Evolutionary conservation across 192 early-diverging fungal species (phyloP).

Genomic region (Coemansia sp.): DNA sequence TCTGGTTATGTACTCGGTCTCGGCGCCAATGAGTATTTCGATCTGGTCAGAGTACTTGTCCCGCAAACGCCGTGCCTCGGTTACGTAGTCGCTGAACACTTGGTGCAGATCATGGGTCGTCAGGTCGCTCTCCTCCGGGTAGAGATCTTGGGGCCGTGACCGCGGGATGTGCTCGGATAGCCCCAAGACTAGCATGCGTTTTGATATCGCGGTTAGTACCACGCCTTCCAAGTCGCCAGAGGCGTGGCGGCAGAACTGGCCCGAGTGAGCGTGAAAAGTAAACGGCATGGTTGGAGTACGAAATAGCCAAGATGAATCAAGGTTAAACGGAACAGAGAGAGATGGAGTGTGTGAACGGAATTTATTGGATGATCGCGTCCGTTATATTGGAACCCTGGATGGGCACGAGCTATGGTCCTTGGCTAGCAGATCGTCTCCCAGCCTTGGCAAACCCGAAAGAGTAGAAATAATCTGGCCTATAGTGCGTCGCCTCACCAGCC

Average conservation of each 20-base stretch:
- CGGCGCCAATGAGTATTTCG: conserved; percentile 81
- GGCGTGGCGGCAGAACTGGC: conserved; percentile 94
- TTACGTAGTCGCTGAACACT: conserved; percentile 67
- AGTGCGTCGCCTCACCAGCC: no score
- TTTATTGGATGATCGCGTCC: not conserved
- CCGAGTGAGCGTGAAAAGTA: conserved; percentile 90
- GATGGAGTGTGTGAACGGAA: no score
- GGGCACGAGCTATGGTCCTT: no score
- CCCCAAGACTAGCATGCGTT: conserved; percentile 72
- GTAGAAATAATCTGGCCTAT: no score
- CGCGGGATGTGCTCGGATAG: conserved; percentile 94
- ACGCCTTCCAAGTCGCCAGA: conserved; percentile 80
- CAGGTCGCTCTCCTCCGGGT: conserved; percentile 86
- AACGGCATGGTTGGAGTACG: conserved; percentile 60
- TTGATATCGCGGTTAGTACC: conserved; percentile 70
- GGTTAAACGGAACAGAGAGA: not conserved
- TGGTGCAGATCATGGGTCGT: conserved; percentile 60
- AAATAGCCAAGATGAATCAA: not conserved
- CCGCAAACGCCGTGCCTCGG: conserved; percentile 71
- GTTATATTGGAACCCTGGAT: no score
- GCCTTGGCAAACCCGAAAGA: no score
- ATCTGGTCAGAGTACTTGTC: conserved; percentile 56
- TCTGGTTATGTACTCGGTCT: conserved; percentile 81
- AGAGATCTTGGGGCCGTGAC: conserved; percentile 71
- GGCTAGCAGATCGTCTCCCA: no score